Evolutionary conservation across 1,284 basidiomycete species (phyloP).

Genomic region (Phellinidium pouzarii): DNA sequence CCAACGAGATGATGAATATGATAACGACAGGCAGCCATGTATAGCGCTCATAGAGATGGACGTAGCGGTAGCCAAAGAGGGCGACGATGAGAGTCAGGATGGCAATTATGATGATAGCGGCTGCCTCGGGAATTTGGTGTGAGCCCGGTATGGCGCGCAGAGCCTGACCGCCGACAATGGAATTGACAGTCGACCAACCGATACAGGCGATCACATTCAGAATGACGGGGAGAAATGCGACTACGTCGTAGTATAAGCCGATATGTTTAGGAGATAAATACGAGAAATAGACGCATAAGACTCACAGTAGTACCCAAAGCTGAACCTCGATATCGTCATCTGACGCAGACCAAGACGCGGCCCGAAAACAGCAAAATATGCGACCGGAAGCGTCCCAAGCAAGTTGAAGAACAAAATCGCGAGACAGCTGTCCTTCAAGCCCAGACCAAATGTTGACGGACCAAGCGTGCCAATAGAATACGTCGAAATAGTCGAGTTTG

Average conservation of each 20-base stretch:
- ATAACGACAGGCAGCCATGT: slow-evolving; percentile 34
- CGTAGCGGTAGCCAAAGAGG: slow-evolving; percentile 36
- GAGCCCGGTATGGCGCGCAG: slow-evolving; percentile 26
- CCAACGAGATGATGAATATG: slow-evolving; percentile 30
- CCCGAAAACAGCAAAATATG: slow-evolving; percentile 31
- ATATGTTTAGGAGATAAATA: slow-evolving; percentile 5
- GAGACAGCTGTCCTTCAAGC: slow-evolving; percentile 28
- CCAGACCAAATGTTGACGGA: slow-evolving; percentile 26
- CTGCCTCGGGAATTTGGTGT: slow-evolving; percentile 27
- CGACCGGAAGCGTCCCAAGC: slow-evolving; percentile 30
- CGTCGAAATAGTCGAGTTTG: slow-evolving; percentile 26
- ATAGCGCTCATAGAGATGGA: slow-evolving; percentile 35
- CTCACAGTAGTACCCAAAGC: slow-evolving; percentile 26
- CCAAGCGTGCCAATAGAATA: slow-evolving; percentile 32
- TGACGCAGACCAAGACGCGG: slow-evolving; percentile 31
- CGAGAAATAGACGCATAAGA: neutral
- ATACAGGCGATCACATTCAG: slow-evolving; percentile 29
- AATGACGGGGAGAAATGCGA: slow-evolving; percentile 24
- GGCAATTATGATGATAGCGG: slow-evolving; percentile 30
- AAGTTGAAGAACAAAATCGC: slow-evolving; percentile 34
- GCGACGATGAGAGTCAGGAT: slow-evolving; percentile 32
- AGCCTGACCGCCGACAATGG: slow-evolving; percentile 30
- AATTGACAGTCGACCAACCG: slow-evolving; percentile 33
- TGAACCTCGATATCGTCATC: slow-evolving; percentile 32
- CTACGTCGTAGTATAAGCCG: slow-evolving; percentile 1